Evolutionary conservation across 1,284 basidiomycete genomes (phyloP), one percentile per base, ranked within the genome.

Genomic region (Leccinum pachyderme): DNA sequence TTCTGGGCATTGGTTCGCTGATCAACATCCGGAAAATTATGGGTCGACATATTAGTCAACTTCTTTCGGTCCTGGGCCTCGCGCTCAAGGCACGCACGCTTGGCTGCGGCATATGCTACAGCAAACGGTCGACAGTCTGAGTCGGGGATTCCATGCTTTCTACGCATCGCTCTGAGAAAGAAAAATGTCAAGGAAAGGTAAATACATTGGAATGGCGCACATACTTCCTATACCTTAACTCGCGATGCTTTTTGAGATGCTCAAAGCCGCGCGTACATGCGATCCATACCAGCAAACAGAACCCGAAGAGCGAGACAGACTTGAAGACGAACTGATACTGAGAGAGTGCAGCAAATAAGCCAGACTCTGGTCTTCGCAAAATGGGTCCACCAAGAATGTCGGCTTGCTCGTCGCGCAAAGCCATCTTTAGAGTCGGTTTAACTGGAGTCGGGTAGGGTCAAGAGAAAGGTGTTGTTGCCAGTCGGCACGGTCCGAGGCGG

Each of bases 91-190:
- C 79, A 77, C 55, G 77, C 73, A 62, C 75, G 74, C 61, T 76
- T 70, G 25, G 80, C 88, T 53, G 86, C 86, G 59, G 86, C 83
- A 70, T 88, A 89, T n/a, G 89, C 90, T 55, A 91, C 84, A 67
- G 86, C 86, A 77, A 92, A 92, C 8, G 90, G 87, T 37, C 89
- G 79, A 60, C 82, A 77, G 73, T 91, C 89, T 54, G 77, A 77
- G 74, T 92, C 89, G 18, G 89, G 89, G 56, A 92, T 92, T 47
- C 89, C 90, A 65, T 90, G 82, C 72, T 81, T 78, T 62, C 90
- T 76, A 56, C 89, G 81, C 73, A 82, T 80, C 56, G 81, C 73
- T 59, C 81, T 83, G 51, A 41, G 4, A 13, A 49, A 27, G 18
- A 18, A 32, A 9, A 37, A 47, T 32, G 52, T 61, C 7, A 59